A percentile compares a stretch with the other conserved stretches of the same genome.
Evolutionary conservation across 2,329 filamentous ascomycete genomes (phyloP).

Genomic region (Ophiostoma ulmi): DNA sequence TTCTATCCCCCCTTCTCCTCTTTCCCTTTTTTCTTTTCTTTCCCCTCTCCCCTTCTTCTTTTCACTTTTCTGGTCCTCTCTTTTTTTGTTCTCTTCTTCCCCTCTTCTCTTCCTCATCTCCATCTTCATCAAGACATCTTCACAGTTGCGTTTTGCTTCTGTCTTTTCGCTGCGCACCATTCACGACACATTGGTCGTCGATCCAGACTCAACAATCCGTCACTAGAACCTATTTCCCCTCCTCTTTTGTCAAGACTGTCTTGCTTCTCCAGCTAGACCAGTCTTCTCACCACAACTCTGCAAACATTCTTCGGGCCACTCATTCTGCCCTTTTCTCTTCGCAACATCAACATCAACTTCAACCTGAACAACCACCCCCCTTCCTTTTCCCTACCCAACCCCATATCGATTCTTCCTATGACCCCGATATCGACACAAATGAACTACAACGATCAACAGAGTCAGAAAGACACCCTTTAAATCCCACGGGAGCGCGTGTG

Average conservation of each 20-base stretch:
- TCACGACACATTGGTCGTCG: constrained; percentile 7
- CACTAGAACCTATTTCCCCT: constrained; percentile 8
- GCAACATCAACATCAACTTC: constrained; percentile 14
- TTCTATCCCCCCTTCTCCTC: constrained; percentile 30
- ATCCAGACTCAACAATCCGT: constrained; percentile 1
- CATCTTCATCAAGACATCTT: constrained; percentile 5
- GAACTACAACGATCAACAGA: constrained; percentile 45
- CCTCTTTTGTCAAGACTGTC: constrained; percentile 20
- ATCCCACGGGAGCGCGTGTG: constrained; percentile 61
- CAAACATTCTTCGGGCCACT: constrained; percentile 23
- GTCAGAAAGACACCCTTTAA: constrained; percentile 65
- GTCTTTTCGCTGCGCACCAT: constrained; percentile 8
- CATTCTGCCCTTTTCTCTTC: constrained; percentile 17
- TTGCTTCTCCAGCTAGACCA: constrained; percentile 22
- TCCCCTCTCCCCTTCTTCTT: constrained; percentile 21
- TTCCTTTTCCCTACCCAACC: constrained; percentile 17
- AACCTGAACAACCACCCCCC: constrained; percentile 13
- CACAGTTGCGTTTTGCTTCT: neutral
- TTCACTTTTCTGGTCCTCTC: constrained; percentile 23
- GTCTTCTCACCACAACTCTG: constrained; percentile 16
- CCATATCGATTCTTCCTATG: constrained; percentile 47
- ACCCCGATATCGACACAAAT: constrained; percentile 51
- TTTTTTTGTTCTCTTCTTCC: neutral
- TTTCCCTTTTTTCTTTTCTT: constrained; percentile 23
- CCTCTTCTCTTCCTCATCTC: neutral